These are phyloP conservation scores for Erythrophleum ivorense DNA, from an alignment of 331 rosid genomes.

Conservation along the genomic window DNA sequence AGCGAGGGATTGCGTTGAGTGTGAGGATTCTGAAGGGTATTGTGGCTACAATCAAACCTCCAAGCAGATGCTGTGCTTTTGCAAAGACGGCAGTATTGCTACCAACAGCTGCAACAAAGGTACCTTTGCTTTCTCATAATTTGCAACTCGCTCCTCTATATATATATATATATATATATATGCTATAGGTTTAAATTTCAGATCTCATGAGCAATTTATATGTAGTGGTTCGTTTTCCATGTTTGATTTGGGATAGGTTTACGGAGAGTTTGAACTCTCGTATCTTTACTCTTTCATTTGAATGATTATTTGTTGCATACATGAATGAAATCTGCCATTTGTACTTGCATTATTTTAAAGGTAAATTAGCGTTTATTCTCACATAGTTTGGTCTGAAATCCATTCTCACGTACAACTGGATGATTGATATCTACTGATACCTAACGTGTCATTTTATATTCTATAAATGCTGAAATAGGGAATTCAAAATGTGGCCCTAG, in stretches of 20 bases:
- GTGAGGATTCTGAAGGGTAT: constrained; percentile 43
- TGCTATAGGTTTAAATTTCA: not conserved
- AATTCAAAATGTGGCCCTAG: not conserved
- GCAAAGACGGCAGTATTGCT: constrained; percentile 37
- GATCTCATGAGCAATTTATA: not conserved
- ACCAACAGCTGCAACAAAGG: constrained; percentile 46
- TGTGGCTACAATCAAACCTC: constrained; percentile 17
- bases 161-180: not conserved
- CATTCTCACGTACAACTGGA: too few species aligned
- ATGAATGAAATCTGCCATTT: not conserved
- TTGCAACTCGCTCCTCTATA: not conserved
- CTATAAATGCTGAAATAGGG: too few species aligned
- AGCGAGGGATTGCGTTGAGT: constrained; percentile 33
- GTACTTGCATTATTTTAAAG: not conserved
- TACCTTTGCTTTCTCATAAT: constrained; percentile 11
- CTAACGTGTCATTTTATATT: too few species aligned
- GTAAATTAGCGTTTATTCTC: not conserved
- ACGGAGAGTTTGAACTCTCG: not conserved
- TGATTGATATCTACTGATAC: too few species aligned
- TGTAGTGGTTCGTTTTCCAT: not conserved
- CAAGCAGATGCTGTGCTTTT: constrained; percentile 35
- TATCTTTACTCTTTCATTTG: not conserved
- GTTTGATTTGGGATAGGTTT: not conserved
- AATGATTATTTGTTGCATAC: not conserved
- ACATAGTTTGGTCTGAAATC: not conserved